Evolutionary conservation across 208 protist species (phyloP).

Genomic region (Naegleria fowleri): DNA sequence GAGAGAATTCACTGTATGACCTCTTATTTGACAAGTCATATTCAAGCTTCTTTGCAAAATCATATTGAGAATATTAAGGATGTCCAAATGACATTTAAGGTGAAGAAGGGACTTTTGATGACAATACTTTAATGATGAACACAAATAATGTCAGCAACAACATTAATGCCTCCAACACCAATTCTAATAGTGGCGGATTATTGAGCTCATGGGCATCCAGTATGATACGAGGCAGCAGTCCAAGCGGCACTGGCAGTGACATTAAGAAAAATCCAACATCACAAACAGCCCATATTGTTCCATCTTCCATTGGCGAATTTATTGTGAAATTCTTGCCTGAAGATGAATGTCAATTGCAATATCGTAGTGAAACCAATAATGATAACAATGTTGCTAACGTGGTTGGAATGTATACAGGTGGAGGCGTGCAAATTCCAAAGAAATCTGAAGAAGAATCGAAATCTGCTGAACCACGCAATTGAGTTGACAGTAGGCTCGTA

Average conservation of each 20-base stretch:
- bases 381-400: not conserved
- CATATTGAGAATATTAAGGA: not conserved
- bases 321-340: not conserved
- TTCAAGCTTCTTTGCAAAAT: not conserved
- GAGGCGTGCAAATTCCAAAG: not conserved
- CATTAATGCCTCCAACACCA: not conserved
- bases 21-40: not conserved
- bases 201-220: not conserved
- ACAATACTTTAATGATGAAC: not conserved
- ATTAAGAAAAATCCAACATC: not conserved
- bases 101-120: not conserved
- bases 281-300: not conserved
- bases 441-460: no score
- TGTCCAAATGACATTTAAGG: not conserved
- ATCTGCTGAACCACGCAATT: no score
- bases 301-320: not conserved
- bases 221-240: not conserved
- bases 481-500: no score
- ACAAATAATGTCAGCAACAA: not conserved
- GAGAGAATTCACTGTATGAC: constrained; percentile 9
- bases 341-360: constrained; percentile 6
- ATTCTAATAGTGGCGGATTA: not conserved
- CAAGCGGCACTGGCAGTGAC: not conserved
- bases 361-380: not conserved
- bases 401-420: not conserved